Conservation (phyloP, 2,329 filamentous ascomycete species). For the Fusarium fracticaudum region DNA sequence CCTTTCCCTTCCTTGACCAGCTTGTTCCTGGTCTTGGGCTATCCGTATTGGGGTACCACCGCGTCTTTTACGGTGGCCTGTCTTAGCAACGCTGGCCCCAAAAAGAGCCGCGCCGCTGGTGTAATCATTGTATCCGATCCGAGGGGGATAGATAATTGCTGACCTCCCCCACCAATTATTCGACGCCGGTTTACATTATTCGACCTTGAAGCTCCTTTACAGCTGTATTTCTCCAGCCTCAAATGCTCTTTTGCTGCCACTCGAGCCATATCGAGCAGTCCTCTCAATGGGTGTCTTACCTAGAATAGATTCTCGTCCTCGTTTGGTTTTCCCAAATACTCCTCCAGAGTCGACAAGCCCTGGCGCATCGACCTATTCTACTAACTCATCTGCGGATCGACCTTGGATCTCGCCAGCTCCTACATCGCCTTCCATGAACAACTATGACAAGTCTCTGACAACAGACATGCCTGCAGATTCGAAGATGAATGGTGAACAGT, state of each 20-base stretch:
- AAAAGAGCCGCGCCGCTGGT: conserved; percentile 41
- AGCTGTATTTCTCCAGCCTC: conserved; percentile 19
- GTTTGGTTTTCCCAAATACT: conserved; percentile 61
- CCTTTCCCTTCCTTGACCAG: conserved; percentile 38
- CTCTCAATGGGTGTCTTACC: conserved; percentile 67
- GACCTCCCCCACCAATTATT: conserved; percentile 31
- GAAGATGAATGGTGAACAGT: conserved; percentile 50
- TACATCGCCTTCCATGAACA: conserved; percentile 66
- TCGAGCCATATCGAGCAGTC: conserved; percentile 44
- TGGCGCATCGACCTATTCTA: conserved; percentile 58
- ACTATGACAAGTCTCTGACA: conserved; percentile 61
- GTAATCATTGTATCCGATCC: conserved; percentile 40
- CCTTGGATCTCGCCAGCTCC: conserved; percentile 53
- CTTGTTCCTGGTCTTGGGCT: conserved; percentile 41
- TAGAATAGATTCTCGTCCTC: conserved; percentile 60
- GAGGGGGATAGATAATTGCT: conserved; percentile 42
- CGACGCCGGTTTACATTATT: conserved; percentile 26
- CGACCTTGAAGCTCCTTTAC: conserved; percentile 26
- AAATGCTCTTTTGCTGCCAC: conserved; percentile 39
- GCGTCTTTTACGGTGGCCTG: conserved; percentile 42
- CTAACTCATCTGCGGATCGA: conserved; percentile 57
- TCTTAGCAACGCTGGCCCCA: conserved; percentile 38
- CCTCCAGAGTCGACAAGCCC: conserved; percentile 65
- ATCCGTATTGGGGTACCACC: conserved; percentile 41
- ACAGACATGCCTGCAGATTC: conserved; percentile 55